Conservation (phyloP, 1,284 basidiomycete species). For the Anthracocystis panici-leucophaei region DNA sequence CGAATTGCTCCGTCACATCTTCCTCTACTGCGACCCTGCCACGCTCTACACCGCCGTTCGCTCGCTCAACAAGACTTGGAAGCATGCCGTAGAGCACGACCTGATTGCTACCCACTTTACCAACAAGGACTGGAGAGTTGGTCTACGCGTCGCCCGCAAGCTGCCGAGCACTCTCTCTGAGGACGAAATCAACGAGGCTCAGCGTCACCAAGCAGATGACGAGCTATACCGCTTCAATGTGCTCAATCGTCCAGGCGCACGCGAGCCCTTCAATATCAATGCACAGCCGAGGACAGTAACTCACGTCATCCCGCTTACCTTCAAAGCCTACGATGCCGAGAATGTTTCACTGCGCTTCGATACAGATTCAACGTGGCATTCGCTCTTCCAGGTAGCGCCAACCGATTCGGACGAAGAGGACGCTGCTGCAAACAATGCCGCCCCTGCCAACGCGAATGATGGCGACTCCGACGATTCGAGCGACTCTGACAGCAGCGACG, state of each 20-base stretch:
- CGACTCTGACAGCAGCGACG: conserved; percentile 19
- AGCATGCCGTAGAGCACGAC: conserved; percentile 52
- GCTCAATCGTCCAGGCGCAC: conserved; percentile 42
- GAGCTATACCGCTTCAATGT: conserved; percentile 43
- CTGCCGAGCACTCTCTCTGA: conserved; percentile 35
- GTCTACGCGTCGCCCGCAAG: conserved; percentile 54
- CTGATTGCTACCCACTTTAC: conserved; percentile 54
- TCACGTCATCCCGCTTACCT: conserved; percentile 58
- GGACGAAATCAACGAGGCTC: conserved; percentile 26
- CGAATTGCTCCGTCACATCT: conserved; percentile 62
- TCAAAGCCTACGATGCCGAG: conserved; percentile 48
- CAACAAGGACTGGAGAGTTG: conserved; percentile 57
- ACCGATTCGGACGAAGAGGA: conserved; percentile 30
- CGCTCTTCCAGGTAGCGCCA: conserved; percentile 53
- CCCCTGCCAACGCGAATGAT: conserved; percentile 7
- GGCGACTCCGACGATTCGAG: conserved; percentile 19
- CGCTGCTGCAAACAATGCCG: conserved; percentile 11
- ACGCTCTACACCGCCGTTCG: conserved; percentile 61
- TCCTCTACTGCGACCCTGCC: conserved; percentile 62
- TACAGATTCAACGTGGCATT: conserved; percentile 59
- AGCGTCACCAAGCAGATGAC: conserved; percentile 35
- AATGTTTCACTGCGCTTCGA: conserved; percentile 55
- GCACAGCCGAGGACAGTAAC: conserved; percentile 39
- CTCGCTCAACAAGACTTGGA: conserved; percentile 55
- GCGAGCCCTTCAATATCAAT: conserved; percentile 46